Conservation (phyloP, 2,329 filamentous ascomycete species). For the Colletotrichum orbiculare region DNA sequence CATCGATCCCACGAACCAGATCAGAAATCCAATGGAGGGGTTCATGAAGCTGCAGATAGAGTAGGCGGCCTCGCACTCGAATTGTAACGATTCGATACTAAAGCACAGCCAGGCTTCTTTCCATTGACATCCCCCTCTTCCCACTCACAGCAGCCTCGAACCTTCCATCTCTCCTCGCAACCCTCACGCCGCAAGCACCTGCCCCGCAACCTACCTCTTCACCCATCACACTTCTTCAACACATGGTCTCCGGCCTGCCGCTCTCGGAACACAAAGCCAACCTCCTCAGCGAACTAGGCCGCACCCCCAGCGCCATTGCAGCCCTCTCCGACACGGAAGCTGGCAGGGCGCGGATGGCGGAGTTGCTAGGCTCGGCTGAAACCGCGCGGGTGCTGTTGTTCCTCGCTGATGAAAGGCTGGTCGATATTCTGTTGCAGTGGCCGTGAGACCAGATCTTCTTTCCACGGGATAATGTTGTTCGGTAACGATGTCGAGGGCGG, state of each 20-base stretch:
- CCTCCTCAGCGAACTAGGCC: conserved; percentile 44
- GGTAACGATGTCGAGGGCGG: no score
- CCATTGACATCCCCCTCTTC: conserved; percentile 52
- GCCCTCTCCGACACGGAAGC: conserved; percentile 36
- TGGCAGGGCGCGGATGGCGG: conserved; percentile 39
- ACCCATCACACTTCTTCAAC: conserved; percentile 1
- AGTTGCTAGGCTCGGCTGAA: conserved; percentile 45
- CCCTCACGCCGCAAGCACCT: conserved; percentile 48
- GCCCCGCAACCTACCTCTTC: conserved; percentile 1
- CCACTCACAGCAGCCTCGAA: conserved; percentile 51
- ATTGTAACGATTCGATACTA: neutral
- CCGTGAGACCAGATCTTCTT: no score
- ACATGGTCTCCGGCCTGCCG: conserved; percentile 39
- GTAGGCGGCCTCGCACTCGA: conserved; percentile 42
- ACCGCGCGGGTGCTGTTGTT: conserved; percentile 45
- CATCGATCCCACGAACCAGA: conserved; percentile 44
- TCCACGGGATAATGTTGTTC: no score
- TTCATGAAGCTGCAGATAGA: conserved; percentile 58
- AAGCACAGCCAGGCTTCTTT: conserved; percentile 44
- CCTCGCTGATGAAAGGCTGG: conserved; percentile 39
- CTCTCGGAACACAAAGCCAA: conserved; percentile 42
- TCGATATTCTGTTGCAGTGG: neutral
- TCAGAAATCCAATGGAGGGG: conserved; percentile 41
- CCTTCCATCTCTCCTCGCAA: conserved; percentile 51
- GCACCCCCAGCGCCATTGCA: conserved; percentile 43